phyloP scores from a whole-genome alignment of 495 filamentous ascomycete species.

The Terfezia boudieri region DNA sequence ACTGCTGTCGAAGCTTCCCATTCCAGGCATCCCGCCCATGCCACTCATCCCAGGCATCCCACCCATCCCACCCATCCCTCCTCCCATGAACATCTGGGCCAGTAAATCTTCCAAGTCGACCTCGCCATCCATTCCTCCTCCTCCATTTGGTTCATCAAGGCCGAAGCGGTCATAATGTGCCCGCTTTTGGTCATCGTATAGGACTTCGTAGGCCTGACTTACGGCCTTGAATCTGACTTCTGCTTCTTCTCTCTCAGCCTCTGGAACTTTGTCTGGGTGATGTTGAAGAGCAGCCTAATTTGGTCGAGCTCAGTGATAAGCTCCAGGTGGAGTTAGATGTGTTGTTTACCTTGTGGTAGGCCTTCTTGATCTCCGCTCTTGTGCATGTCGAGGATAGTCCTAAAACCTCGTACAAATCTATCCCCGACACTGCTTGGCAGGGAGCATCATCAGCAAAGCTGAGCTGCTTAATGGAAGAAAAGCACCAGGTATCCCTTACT shows the following conservation, averaged over 20 bases:
- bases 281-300: conserved; percentile 59
- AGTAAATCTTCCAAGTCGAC: conserved; percentile 80
- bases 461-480: no score
- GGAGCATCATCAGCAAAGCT: no score
- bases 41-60: conserved; percentile 26
- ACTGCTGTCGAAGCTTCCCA: conserved; percentile 2
- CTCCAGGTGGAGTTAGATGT: neutral
- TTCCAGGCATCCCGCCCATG: conserved; percentile 25
- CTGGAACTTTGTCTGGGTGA: conserved; percentile 91
- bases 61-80: conserved; percentile 41
- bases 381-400: conserved; percentile 44
- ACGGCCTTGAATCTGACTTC: conserved; percentile 80
- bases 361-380: conserved; percentile 82
- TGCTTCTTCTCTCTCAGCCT: conserved; percentile 58
- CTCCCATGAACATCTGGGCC: conserved; percentile 69
- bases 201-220: conserved; percentile 89
- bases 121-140: conserved; percentile 41
- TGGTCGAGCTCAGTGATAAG: no score
- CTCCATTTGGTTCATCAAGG: conserved; percentile 53
- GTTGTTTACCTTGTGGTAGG: conserved; percentile 65
- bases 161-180: conserved; percentile 79
- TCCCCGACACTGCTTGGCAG: neutral
- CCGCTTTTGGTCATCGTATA: conserved; percentile 85
- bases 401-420: conserved; percentile 39
- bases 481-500: no score